Conservation (phyloP, 1,139 yeast species). For the Candida sojae region DNA sequence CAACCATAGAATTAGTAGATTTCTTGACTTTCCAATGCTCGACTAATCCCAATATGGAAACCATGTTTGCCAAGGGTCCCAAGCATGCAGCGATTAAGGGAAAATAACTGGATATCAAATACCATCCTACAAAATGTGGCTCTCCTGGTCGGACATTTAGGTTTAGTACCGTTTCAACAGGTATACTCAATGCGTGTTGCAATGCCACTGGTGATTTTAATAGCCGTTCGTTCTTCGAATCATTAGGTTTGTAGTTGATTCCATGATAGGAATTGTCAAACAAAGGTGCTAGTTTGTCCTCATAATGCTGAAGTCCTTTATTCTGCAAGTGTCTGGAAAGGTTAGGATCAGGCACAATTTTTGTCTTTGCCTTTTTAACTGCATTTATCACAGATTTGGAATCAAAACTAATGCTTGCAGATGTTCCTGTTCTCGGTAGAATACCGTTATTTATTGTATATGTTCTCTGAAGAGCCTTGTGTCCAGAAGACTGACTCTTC, state of each 20-base stretch:
- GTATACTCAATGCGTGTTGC: conserved; percentile 31
- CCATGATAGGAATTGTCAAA: conserved; percentile 8
- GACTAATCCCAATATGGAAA: conserved; percentile 69
- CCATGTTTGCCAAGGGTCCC: conserved; percentile 76
- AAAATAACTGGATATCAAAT: conserved; percentile 59
- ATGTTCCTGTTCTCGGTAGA: not conserved
- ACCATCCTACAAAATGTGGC: conserved; percentile 54
- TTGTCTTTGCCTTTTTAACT: conserved; percentile 6
- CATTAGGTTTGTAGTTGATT: not conserved
- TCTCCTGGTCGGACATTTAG: conserved; percentile 50
- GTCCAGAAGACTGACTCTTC: not conserved
- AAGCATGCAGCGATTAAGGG: conserved; percentile 76
- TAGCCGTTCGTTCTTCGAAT: not conserved
- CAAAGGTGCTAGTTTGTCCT: conserved; percentile 19
- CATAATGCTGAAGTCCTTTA: conserved; percentile 12
- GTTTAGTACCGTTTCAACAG: conserved; percentile 31
- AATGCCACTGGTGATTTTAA: conserved; percentile 20
- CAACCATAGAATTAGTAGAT: conserved; percentile 21
- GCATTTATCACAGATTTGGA: conserved; percentile 3
- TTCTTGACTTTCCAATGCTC: conserved; percentile 61
- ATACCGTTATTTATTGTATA: not conserved
- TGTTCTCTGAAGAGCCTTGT: not conserved
- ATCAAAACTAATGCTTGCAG: not conserved
- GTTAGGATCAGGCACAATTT: conserved; percentile 10
- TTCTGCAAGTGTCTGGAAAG: not conserved